Evolutionary conservation across 1,284 basidiomycete species (phyloP).

Genomic region (Sporisorium sorghi): DNA sequence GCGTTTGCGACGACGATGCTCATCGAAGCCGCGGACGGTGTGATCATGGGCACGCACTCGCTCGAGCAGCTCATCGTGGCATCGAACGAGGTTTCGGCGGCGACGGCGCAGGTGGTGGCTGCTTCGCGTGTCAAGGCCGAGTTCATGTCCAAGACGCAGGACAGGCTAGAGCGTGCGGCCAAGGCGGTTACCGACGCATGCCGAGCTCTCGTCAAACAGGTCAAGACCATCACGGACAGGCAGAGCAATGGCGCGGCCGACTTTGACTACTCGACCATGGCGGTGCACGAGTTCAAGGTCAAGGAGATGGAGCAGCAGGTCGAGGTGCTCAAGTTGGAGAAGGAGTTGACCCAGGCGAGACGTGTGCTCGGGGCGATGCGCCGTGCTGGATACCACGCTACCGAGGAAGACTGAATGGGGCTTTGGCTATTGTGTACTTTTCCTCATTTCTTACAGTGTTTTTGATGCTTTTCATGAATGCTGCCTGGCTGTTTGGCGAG

Average conservation of each 20-base stretch:
- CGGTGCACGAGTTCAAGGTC: slow-evolving; percentile 92
- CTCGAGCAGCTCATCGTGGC: slow-evolving; percentile 98
- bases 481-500: not conserved
- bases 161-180: slow-evolving; percentile 91
- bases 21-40: slow-evolving; percentile 97
- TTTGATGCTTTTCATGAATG: not conserved
- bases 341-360: slow-evolving; percentile 78
- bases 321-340: slow-evolving; percentile 94
- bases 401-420: slow-evolving; percentile 52
- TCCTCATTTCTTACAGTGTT: not conserved
- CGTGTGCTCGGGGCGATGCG: slow-evolving; percentile 67
- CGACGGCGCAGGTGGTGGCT: slow-evolving; percentile 97
- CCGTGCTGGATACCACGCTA: slow-evolving; percentile 66
- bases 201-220: slow-evolving; percentile 93
- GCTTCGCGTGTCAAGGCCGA: slow-evolving; percentile 98
- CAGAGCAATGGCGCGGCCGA: slow-evolving; percentile 80
- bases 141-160: slow-evolving; percentile 98
- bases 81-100: slow-evolving; percentile 95
- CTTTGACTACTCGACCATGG: slow-evolving; percentile 91
- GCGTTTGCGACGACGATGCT: slow-evolving; percentile 96
- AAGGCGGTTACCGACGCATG: slow-evolving; percentile 99
- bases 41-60: slow-evolving; percentile 93
- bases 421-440: not conserved
- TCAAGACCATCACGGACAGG: slow-evolving; percentile 91
- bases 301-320: slow-evolving; percentile 95